Evolutionary conservation across 148 eudicot species (phyloP).

Genomic region (Rhododendron ovatum): DNA sequence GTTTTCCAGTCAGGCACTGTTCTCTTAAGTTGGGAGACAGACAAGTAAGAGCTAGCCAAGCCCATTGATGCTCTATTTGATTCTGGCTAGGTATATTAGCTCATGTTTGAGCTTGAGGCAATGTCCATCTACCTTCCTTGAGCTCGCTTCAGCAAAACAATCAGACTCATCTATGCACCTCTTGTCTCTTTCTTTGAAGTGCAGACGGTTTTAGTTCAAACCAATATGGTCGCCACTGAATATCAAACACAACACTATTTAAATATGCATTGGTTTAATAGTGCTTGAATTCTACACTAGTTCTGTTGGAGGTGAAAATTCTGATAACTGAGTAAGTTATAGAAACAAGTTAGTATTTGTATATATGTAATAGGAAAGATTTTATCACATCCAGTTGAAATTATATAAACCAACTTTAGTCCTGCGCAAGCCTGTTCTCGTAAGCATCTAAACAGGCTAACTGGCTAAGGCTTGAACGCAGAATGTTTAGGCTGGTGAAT

Average conservation of each 20-base stretch:
- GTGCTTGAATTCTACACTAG: background rate
- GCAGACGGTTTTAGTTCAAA: background rate
- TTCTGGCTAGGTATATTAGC: background rate
- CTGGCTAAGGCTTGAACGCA: background rate
- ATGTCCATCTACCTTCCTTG: background rate
- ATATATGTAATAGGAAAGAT: background rate
- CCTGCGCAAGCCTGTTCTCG: background rate
- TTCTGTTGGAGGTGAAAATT: background rate
- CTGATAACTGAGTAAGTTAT: background rate
- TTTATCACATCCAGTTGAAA: background rate
- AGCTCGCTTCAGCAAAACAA: background rate
- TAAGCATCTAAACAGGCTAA: background rate
- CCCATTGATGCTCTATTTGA: background rate
- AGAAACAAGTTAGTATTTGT: background rate
- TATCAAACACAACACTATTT: background rate
- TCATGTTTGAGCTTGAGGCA: background rate
- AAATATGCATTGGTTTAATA: background rate
- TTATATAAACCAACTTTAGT: background rate
- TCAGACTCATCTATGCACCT: background rate
- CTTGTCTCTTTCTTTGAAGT: background rate
- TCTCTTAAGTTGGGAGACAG: background rate
- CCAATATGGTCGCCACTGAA: background rate
- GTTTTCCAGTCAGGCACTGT: background rate
- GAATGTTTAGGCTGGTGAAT: conserved; percentile 5
- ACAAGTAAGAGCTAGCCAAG: background rate